phyloP scores from a whole-genome alignment of 2,329 filamentous ascomycete species.

The Aspergillaceae sp. region DNA sequence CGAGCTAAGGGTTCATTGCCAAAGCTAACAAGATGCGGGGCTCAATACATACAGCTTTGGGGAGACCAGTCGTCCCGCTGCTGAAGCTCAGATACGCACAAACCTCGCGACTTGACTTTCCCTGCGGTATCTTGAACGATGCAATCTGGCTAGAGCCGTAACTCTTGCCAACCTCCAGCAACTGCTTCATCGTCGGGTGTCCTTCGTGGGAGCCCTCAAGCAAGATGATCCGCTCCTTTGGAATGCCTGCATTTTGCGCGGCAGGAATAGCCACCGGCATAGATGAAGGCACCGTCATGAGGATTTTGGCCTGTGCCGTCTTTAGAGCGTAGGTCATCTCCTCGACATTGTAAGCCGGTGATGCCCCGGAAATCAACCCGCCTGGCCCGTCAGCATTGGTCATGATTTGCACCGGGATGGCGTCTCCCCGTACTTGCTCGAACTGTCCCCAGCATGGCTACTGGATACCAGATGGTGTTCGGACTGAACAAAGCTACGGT shows the following conservation, averaged over 20 bases:
- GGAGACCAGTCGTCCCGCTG: conserved; percentile 43
- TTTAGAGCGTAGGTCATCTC: conserved; percentile 60
- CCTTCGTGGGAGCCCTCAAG: conserved; percentile 47
- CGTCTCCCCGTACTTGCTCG: conserved; percentile 31
- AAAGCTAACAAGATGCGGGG: conserved; percentile 12
- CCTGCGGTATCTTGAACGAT: conserved; percentile 43
- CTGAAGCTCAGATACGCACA: conserved; percentile 47
- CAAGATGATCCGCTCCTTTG: conserved; percentile 46
- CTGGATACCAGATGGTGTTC: conserved; percentile 60
- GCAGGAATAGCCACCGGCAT: conserved; percentile 49
- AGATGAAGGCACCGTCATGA: conserved; percentile 49
- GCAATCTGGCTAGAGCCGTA: conserved; percentile 37
- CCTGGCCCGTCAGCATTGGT: conserved; percentile 4
- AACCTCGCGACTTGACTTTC: conserved; percentile 49
- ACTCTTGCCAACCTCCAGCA: conserved; percentile 23
- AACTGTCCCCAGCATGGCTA: conserved; percentile 51
- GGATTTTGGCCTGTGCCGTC: conserved; percentile 48
- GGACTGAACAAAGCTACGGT: conserved; percentile 54
- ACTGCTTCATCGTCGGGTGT: conserved; percentile 36
- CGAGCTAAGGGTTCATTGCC: conserved; percentile 6
- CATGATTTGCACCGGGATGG: too few relatives aligned
- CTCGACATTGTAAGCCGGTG: conserved; percentile 57
- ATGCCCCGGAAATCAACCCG: conserved; percentile 54
- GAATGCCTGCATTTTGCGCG: conserved; percentile 47
- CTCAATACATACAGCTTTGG: conserved; percentile 32